A percentile compares a stretch with the other conserved stretches of the same genome.
Evolutionary conservation across 306 rosid species (phyloP).

Genomic region (Abrus pulchellus): DNA sequence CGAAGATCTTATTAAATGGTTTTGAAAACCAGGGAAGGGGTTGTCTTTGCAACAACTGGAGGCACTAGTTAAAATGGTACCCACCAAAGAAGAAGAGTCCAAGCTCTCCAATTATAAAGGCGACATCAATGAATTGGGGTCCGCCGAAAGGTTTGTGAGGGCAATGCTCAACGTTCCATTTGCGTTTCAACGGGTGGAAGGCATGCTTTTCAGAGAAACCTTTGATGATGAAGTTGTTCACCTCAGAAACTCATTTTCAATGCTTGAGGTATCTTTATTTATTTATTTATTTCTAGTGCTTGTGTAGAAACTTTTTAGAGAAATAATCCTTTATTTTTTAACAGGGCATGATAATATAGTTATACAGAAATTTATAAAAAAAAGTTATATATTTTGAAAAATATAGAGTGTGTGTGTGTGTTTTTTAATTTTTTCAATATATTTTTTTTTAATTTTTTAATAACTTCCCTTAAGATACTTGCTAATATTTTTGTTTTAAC

Average conservation of each 20-base stretch:
- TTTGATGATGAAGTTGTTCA: constrained; percentile 96
- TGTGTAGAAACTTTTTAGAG: too few species aligned
- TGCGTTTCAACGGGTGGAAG: constrained; percentile 82
- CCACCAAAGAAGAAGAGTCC: constrained; percentile 83
- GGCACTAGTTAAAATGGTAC: constrained; percentile 92
- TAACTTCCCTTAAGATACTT: too few species aligned
- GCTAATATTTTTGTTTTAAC: too few species aligned
- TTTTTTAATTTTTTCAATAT: too few species aligned
- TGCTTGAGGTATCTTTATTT: constrained; percentile 79
- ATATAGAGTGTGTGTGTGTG: too few species aligned
- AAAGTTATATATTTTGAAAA: too few species aligned
- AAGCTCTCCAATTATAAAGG: constrained; percentile 81
- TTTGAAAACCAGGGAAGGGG: constrained; percentile 73
- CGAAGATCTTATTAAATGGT: constrained; percentile 23
- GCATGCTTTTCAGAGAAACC: constrained; percentile 87
- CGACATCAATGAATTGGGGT: constrained; percentile 82
- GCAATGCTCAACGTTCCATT: constrained; percentile 73
- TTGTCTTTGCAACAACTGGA: constrained; percentile 82
- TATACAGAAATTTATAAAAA: too few species aligned
- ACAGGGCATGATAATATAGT: too few species aligned
- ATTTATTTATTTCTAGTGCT: too few species aligned
- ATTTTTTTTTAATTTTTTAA: too few species aligned
- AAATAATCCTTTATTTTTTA: too few species aligned
- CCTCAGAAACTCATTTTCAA: constrained; percentile 85
- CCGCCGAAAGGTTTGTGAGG: constrained; percentile 83